A percentile compares a stretch with the other conserved stretches of the same genome.
These are phyloP conservation scores for Coleophoma eucalyptorum DNA, from an alignment of 2,329 filamentous ascomycete genomes.

Conservation along the genomic window DNA sequence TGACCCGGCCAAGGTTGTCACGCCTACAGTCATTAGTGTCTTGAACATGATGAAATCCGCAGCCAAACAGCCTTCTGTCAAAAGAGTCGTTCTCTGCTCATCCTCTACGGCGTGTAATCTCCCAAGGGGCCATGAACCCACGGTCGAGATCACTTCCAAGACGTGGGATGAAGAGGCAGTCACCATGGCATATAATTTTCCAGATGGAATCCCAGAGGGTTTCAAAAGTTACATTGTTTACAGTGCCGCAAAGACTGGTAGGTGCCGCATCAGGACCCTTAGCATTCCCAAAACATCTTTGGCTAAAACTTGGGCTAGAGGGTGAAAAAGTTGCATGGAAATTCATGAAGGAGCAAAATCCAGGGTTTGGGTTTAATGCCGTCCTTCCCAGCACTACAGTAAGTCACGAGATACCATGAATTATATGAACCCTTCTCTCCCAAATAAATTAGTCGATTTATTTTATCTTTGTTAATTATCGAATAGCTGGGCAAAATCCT, in stretches of 20 bases:
- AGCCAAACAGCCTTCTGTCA: not conserved
- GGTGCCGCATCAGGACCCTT: not conserved
- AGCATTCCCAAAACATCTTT: not conserved
- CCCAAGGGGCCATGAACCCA: not conserved
- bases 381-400: not conserved
- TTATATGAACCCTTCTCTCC: not conserved
- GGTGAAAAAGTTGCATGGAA: not conserved
- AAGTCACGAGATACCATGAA: not conserved
- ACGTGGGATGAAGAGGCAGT: not conserved
- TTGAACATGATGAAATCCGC: slow-evolving; percentile 2
- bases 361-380: not conserved
- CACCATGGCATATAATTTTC: not conserved
- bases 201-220: not conserved
- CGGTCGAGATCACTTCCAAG: not conserved
- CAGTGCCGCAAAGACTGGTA: not conserved
- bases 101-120: slow-evolving; percentile 1
- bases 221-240: not conserved
- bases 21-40: not conserved
- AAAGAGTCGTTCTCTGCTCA: slow-evolving; percentile 3
- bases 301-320: not conserved
- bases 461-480: not conserved
- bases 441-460: not conserved
- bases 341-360: not conserved
- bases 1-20: slow-evolving; percentile 1
- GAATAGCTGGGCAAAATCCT: not conserved